phyloP scores from a whole-genome alignment of 2,329 filamentous ascomycete genomes.

The Daldinia sp. region DNA sequence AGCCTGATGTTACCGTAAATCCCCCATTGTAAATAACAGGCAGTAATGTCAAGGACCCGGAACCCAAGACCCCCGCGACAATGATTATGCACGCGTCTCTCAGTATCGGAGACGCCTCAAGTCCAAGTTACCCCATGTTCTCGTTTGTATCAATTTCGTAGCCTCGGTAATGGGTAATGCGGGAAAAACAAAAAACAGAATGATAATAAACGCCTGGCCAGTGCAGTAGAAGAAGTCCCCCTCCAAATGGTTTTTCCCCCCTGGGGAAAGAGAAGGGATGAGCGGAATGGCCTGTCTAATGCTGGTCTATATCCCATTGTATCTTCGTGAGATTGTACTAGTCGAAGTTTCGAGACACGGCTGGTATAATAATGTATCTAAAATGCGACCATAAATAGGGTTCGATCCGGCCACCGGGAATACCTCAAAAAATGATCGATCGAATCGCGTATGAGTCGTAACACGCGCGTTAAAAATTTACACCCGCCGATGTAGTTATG shows the following conservation, averaged over 20 bases:
- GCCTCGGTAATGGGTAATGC: neutral
- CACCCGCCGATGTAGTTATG: conserved; percentile 32
- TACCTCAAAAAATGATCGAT: neutral
- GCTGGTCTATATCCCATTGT: conserved; percentile 33
- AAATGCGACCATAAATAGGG: conserved; percentile 25
- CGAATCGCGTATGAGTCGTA: conserved; percentile 9
- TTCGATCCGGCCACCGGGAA: conserved; percentile 12
- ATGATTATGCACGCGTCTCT: neutral
- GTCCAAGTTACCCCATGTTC: neutral
- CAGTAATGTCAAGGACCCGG: neutral
- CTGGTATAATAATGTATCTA: conserved; percentile 36
- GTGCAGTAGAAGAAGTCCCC: conserved; percentile 25
- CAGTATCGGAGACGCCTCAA: neutral
- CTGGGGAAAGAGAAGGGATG: neutral
- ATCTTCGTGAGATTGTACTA: conserved; percentile 14
- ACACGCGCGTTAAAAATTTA: conserved; percentile 20
- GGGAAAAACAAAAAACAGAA: neutral
- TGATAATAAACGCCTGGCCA: conserved; percentile 31
- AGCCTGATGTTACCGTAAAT: neutral
- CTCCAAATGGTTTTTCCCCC: neutral
- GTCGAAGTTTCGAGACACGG: conserved; percentile 7
- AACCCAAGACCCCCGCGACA: neutral
- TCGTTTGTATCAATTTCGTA: neutral
- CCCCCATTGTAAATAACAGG: neutral
- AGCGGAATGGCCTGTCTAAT: conserved; percentile 32